Base-by-base conservation (phyloP, 148 eudicot genomes). In the Hydrangea macrophylla region DNA sequence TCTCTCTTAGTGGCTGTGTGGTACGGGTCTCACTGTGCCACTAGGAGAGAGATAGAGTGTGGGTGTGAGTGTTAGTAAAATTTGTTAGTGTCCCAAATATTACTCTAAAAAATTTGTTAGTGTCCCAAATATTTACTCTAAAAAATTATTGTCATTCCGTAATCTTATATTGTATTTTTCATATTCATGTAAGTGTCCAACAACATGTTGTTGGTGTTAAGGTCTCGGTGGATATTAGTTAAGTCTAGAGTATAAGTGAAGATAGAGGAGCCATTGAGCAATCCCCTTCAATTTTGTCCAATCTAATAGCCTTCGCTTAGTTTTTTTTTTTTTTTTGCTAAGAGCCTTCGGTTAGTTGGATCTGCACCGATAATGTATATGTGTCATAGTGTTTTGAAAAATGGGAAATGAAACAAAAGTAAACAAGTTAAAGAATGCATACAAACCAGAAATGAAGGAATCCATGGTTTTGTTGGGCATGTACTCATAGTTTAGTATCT, bases 381-480 rank as follows among this genome's bases (percentile, higher is more conserved):
- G 18, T 22, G 15, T 53, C 12, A n/a, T n/a, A n/a, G n/a, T n/a
- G n/a, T n/a, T n/a, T n/a, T n/a, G n/a, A n/a, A n/a, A n/a, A n/a
- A n/a, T n/a, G n/a, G n/a, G n/a, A 23, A 53, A 20, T 53, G 8
- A 22, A 53, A 23, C 25, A 22, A 20, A 22, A 7, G 28, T 3
- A 48, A 9, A 6, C 22, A 53, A 8, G 12, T 53, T 3, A 23
- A 53, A 22, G 25, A 23, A n/a, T n/a, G n/a, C n/a, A n/a, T n/a
- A 53, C 57, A 53, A 53, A 53, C 57, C 57, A 53, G 24, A 53
- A 22, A 53, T 53, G 25, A 53, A 53, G 27, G 57, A 53, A 53
- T 53, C 57, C 57, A 55, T 9, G 58, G 31, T 55, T 20, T 48
- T 48, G 53, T 48, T 42, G 50, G 22, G 53, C 53, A n/a, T 48